Conservation (phyloP, 306 rosid species). For the Sesbania bispinosa region DNA sequence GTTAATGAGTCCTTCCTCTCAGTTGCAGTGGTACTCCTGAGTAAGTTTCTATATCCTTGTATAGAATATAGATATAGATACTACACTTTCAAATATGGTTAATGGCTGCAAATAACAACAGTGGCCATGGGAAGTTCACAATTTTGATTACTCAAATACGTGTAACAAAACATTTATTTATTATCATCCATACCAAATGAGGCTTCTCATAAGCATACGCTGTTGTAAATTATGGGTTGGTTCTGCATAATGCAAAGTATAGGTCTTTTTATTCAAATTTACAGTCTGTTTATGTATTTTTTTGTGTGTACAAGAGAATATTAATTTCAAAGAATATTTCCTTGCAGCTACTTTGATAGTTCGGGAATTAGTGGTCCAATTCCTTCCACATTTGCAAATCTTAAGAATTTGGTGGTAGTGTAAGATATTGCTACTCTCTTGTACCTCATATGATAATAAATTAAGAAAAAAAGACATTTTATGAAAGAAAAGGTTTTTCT, state of each 20-base stretch:
- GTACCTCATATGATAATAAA: background rate
- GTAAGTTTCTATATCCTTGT: background rate
- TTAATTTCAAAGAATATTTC: slow-evolving; percentile 25
- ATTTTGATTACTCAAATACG: background rate
- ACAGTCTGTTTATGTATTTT: too few species aligned
- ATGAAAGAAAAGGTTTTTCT: background rate
- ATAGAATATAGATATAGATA: background rate
- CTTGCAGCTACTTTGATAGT: slow-evolving; percentile 66
- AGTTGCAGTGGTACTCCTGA: background rate
- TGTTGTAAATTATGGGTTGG: background rate
- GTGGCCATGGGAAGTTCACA: background rate
- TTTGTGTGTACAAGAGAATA: background rate
- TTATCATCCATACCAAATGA: too few species aligned
- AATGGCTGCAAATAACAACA: background rate
- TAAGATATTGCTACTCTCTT: slow-evolving; percentile 40
- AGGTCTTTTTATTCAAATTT: too few species aligned
- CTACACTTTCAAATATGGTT: background rate
- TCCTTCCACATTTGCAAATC: slow-evolving; percentile 65
- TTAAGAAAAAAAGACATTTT: background rate
- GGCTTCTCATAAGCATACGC: background rate
- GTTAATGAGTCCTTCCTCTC: background rate
- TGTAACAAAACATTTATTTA: too few species aligned
- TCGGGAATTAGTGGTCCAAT: slow-evolving; percentile 74
- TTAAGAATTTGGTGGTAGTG: slow-evolving; percentile 45
- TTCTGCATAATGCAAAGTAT: background rate